Base-by-base conservation (phyloP, 169 alveolate genomes). In the Plasmodium ovale region DNA sequence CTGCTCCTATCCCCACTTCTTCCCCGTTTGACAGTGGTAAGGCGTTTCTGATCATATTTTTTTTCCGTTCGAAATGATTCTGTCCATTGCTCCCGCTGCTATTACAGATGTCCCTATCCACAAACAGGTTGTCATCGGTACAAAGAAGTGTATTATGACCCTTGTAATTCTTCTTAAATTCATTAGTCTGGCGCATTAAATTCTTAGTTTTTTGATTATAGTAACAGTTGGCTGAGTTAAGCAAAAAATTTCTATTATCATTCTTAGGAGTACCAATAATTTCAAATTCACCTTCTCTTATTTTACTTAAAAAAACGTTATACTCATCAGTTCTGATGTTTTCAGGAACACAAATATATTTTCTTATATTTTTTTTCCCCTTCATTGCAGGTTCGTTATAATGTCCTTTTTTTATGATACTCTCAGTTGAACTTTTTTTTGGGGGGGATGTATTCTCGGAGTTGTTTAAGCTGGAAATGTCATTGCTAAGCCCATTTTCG, bases 231-330 rank as follows among this genome's bases (percentile, higher is more conserved):
- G 23, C 74, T 33, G 33, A 39, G 31, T 64, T 39, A 25, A 23
- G 39, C 16, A 19, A 27, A 37, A 6, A 21, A 2, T 14, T 33
- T 14, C 53, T 39, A 60, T 47, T 19, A 16, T 3, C 14, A 10
- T 60, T 14, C 27, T 3, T 65, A 23, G 37, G 44, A 53, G 16
- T 35, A 2, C 39, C 65, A 58, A 21, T 23, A 31, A 23, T 27
- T 58, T 42, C 31, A 44, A 37, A 27, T 14, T n/a, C 71, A 39
- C 39, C 42, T 59, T 60, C 72, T 59, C 59, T 73, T 37, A 39
- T 59, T 19, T 58, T 73, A 27, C 49, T 73, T 39, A 27, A 19
- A 14, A 37, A 35, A 1, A 12, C 19, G 35, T 49, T 73, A 47
- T 35, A 21, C 33, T 73, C 29, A 19, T 39, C 37, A 19, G 37